Conservation (phyloP, 2,329 filamentous ascomycete genomes). For the Thermomyces lanuginosus region DNA sequence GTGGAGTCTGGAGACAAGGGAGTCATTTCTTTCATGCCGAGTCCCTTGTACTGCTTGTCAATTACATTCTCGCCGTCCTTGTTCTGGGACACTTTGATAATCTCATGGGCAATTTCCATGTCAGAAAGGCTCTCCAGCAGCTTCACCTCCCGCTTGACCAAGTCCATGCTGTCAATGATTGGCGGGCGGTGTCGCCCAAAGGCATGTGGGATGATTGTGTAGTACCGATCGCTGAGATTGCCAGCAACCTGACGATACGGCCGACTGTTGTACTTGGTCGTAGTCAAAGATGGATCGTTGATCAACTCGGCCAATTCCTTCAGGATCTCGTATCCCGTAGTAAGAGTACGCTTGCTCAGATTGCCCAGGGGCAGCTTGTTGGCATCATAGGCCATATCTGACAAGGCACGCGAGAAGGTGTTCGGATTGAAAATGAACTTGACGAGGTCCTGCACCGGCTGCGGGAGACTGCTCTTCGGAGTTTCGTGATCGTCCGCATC, state of each 20-base stretch:
- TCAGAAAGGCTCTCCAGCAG: conserved; percentile 66
- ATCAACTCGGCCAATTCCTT: conserved; percentile 58
- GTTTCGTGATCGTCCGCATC: conserved; percentile 20
- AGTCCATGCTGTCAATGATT: conserved; percentile 39
- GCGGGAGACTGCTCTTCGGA: conserved; percentile 41
- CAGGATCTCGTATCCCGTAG: conserved; percentile 56
- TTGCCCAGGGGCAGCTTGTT: conserved; percentile 71
- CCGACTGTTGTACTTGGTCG: conserved; percentile 26
- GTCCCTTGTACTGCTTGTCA: conserved; percentile 54
- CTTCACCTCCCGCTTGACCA: conserved; percentile 61
- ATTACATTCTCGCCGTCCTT: conserved; percentile 40
- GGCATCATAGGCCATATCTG: conserved; percentile 29
- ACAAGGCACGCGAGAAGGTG: conserved; percentile 45
- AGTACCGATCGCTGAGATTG: conserved; percentile 67
- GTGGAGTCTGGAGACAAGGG: conserved; percentile 40
- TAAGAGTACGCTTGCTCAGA: conserved; percentile 62
- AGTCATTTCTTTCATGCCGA: conserved; percentile 63
- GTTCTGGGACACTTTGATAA: conserved; percentile 51
- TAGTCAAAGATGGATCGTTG: conserved; percentile 35
- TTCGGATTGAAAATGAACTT: conserved; percentile 67
- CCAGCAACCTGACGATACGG: conserved; percentile 35
- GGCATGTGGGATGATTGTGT: conserved; percentile 64
- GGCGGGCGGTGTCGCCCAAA: conserved; percentile 62
- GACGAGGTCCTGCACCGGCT: conserved; percentile 52
- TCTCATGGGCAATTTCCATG: conserved; percentile 65